A percentile compares a stretch with the other conserved stretches of the same genome.
Conservation (phyloP, 2,329 filamentous ascomycete species). For the Fusarium keratoplasticum region DNA sequence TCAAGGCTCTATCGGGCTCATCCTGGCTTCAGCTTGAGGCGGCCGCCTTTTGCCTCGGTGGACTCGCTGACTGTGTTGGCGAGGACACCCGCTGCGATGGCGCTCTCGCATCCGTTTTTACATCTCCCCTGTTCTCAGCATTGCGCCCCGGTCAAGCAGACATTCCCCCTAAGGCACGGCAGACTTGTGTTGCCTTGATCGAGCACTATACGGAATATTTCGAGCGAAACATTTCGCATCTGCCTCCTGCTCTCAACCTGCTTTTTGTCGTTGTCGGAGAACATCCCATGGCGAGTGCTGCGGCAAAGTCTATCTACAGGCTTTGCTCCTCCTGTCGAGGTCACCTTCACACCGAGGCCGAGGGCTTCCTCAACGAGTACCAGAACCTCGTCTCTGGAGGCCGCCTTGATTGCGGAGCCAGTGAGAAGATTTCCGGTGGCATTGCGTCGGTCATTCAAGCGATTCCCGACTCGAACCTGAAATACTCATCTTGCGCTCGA, state of each 20-base stretch:
- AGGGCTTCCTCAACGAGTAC: slow-evolving; percentile 79
- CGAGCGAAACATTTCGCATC: slow-evolving; percentile 72
- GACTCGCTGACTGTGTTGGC: slow-evolving; percentile 73
- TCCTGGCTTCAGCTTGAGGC: slow-evolving; percentile 72
- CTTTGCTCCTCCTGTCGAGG: slow-evolving; percentile 81
- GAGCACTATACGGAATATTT: slow-evolving; percentile 83
- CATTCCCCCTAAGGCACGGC: slow-evolving; percentile 72
- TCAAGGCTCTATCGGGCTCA: slow-evolving; percentile 60
- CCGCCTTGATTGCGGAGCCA: slow-evolving; percentile 73
- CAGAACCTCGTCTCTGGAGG: slow-evolving; percentile 66
- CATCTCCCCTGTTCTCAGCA: slow-evolving; percentile 67
- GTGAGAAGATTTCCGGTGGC: slow-evolving; percentile 79
- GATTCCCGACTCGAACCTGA: slow-evolving; percentile 68
- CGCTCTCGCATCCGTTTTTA: slow-evolving; percentile 71
- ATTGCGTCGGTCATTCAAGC: slow-evolving; percentile 83
- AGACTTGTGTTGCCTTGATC: slow-evolving; percentile 77
- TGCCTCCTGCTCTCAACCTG: slow-evolving; percentile 78
- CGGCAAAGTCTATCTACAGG: slow-evolving; percentile 79
- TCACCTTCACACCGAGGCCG: slow-evolving; percentile 74
- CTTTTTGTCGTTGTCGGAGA: slow-evolving; percentile 78
- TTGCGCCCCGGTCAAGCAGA: slow-evolving; percentile 60
- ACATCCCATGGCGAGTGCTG: slow-evolving; percentile 70
- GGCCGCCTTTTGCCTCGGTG: slow-evolving; percentile 71
- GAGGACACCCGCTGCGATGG: slow-evolving; percentile 69
- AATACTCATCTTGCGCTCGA: slow-evolving; percentile 58